Conservation (phyloP, 495 filamentous ascomycete species). For the Penicillium bialowiezense region DNA sequence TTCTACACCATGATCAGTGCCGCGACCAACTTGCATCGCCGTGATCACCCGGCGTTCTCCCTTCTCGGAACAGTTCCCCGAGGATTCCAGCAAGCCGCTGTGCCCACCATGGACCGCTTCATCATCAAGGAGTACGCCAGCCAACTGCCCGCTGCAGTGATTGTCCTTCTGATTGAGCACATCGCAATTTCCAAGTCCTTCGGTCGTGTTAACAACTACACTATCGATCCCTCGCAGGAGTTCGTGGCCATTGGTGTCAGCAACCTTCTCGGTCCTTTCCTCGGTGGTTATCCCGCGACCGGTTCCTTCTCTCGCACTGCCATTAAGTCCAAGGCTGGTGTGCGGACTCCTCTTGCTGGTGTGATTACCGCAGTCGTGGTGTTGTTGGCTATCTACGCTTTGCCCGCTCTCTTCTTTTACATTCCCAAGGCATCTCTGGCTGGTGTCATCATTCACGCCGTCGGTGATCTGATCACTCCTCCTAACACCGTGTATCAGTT, state of each 20-base stretch:
- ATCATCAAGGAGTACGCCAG: conserved; percentile 61
- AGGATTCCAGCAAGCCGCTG: conserved; percentile 78
- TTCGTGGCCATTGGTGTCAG: conserved; percentile 92
- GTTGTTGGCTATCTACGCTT: conserved; percentile 89
- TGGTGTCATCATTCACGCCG: conserved; percentile 96
- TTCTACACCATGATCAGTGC: conserved; percentile 93
- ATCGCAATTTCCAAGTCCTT: conserved; percentile 99
- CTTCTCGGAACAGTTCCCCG: conserved; percentile 76
- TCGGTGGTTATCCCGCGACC: conserved; percentile 91
- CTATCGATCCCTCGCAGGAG: conserved; percentile 96
- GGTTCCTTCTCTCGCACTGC: conserved; percentile 97
- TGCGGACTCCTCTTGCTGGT: conserved; percentile 89
- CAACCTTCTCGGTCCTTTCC: conserved; percentile 89
- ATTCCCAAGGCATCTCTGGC: conserved; percentile 85
- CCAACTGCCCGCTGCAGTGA: conserved; percentile 75
- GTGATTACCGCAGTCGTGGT: conserved; percentile 87
- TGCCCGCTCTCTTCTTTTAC: conserved; percentile 91
- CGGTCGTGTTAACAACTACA: conserved; percentile 94
- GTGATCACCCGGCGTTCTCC: conserved; percentile 50
- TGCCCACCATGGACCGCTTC: conserved; percentile 62
- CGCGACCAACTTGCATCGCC: conserved; percentile 65
- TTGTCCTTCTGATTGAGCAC: conserved; percentile 93
- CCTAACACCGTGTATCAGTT: conserved; percentile 95
- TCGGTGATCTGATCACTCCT: conserved; percentile 90
- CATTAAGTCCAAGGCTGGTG: conserved; percentile 97